These are phyloP conservation scores for Trichoderma gamsii DNA, from an alignment of 495 filamentous ascomycete species.

Conservation along the genomic window DNA sequence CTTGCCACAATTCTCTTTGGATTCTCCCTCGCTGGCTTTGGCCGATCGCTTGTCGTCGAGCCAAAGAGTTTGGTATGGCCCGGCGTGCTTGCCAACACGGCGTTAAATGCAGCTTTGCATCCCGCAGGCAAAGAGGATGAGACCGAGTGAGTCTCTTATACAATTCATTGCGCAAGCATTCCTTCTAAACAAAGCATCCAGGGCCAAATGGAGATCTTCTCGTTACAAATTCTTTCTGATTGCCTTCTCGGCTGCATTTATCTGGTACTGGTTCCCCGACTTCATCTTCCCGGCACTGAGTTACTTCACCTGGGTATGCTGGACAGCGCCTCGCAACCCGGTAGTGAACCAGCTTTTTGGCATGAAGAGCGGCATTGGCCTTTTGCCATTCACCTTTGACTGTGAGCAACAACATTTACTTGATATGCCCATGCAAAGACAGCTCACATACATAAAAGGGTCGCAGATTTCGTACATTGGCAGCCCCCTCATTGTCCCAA, in stretches of 20 bases:
- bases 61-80: conserved; percentile 12
- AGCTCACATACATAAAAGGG: not conserved
- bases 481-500: not conserved
- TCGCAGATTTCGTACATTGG: conserved; percentile 1
- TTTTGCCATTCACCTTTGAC: conserved; percentile 8
- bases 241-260: conserved; percentile 22
- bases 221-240: conserved; percentile 22
- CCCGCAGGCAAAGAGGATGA: not conserved
- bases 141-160: not conserved
- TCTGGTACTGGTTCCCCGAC: conserved; percentile 29
- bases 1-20: conserved; percentile 27
- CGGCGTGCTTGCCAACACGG: conserved; percentile 2
- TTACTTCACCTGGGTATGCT: conserved; percentile 28
- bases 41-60: conserved; percentile 38
- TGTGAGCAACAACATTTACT: not conserved
- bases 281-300: conserved; percentile 25
- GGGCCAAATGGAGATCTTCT: conserved; percentile 1
- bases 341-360: conserved; percentile 30
- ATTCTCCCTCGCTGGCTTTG: conserved; percentile 32
- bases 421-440: not conserved
- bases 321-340: conserved; percentile 30
- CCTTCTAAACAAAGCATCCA: not conserved
- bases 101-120: conserved; percentile 11
- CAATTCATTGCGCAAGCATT: conserved; percentile 17
- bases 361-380: conserved; percentile 10